Percentiles rank a stretch among this genome's conserved stretches.
Evolutionary conservation across 352 stramenopile species (phyloP).

Genomic region (Thalassiosira mediterranea): DNA sequence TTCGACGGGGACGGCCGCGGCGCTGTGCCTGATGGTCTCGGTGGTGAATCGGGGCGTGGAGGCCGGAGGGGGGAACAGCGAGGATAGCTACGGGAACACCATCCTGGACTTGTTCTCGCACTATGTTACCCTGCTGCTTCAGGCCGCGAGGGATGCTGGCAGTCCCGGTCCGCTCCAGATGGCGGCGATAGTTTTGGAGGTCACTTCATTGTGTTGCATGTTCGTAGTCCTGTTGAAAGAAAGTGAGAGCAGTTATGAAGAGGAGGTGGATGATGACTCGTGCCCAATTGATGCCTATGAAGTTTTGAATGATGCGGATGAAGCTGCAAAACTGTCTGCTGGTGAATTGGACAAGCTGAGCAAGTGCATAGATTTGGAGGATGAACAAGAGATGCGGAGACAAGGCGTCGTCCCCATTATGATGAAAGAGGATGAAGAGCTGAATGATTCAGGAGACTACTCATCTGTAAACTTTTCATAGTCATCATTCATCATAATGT

Average conservation of each 20-base stretch:
- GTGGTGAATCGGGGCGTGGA: conserved; percentile 52
- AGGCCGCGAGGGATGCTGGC: background rate
- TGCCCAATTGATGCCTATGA: conserved; percentile 18
- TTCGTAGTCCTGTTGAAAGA: background rate
- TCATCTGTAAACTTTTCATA: too few species aligned
- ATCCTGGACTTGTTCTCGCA: conserved; percentile 42
- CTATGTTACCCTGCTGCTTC: conserved; percentile 16
- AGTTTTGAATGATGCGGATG: background rate
- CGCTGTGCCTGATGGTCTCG: conserved; percentile 24
- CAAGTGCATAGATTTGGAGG: conserved; percentile 3
- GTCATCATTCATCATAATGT: too few species aligned
- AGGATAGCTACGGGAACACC: conserved; percentile 28
- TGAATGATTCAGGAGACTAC: too few species aligned
- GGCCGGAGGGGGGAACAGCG: conserved; percentile 21
- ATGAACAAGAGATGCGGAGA: conserved; percentile 4
- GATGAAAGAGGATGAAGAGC: too few species aligned
- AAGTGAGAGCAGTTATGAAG: background rate
- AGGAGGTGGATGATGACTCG: background rate
- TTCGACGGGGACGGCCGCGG: conserved; percentile 15
- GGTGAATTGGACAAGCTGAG: background rate
- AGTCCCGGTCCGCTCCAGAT: conserved; percentile 10
- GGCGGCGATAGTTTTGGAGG: conserved; percentile 6
- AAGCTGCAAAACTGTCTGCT: background rate
- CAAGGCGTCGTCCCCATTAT: too few species aligned
- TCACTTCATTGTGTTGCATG: conserved; percentile 7